These are phyloP conservation scores for Monascus purpureus DNA, from an alignment of 495 filamentous ascomycete species.

Conservation along the genomic window DNA sequence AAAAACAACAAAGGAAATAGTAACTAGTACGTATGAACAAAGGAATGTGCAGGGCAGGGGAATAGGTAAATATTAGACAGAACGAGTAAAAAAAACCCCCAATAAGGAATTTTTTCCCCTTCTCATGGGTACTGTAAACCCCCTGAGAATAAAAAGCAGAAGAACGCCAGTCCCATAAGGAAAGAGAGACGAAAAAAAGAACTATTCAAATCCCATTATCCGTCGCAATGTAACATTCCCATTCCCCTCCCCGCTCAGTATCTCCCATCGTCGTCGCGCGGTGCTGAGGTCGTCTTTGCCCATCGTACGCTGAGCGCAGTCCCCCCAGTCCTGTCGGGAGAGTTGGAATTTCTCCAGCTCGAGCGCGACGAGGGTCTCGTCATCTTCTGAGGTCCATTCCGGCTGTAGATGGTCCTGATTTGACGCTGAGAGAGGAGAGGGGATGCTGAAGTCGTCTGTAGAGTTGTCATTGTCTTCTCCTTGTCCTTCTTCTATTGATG, in stretches of 20 bases:
- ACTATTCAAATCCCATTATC: no score
- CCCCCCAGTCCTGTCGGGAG: conserved; percentile 61
- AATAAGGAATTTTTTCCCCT: no score
- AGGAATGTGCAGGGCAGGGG: conserved; percentile 1
- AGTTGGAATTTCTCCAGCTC: conserved; percentile 65
- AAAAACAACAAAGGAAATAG: conserved; percentile 1
- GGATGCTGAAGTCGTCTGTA: no score
- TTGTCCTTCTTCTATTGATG: conserved; percentile 26
- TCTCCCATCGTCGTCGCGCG: conserved; percentile 58
- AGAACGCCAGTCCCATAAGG: no score
- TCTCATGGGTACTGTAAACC: no score
- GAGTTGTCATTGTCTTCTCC: conserved; percentile 20
- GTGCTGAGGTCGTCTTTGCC: conserved; percentile 49
- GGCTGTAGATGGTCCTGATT: no score
- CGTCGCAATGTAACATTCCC: no score
- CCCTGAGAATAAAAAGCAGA: no score
- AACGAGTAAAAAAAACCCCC: no score
- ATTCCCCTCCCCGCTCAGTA: conserved; percentile 47
- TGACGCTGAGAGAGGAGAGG: no score
- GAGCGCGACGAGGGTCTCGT: conserved; percentile 55
- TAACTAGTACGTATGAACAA: conserved; percentile 1
- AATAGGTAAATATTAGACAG: not conserved
- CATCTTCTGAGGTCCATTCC: conserved; percentile 54
- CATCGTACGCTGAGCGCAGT: conserved; percentile 57
- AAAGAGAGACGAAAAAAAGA: no score